Base-by-base conservation (phyloP, 371 early-diverging fungal species). In the Mortierella sp. region DNA sequence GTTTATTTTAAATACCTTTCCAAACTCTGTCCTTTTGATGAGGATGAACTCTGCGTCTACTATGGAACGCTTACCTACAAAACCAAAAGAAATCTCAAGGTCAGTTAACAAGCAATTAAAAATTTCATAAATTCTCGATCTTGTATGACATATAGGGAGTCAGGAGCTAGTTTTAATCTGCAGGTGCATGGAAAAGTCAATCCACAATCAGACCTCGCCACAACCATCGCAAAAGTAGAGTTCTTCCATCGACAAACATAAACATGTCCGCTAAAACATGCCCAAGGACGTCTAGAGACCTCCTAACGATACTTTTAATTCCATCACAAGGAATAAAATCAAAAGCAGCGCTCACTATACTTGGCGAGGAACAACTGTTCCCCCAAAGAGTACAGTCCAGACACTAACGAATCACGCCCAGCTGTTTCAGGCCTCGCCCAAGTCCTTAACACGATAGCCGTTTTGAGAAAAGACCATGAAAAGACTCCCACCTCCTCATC, bases 101-200 rank as follows among this genome's bases (percentile, higher is more conserved):
- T 66, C 34, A 72, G 56, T 40, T 26, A 62, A 26, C n/a, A n/a
- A 22, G 17, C 17, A n/a, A 35, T 9, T 9, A 2, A 59, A 23
- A 22, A 32, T 32, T 9, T n/a, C n/a, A n/a, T n/a, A n/a, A n/a
- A 7, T 47, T n/a, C 22, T 47, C 31, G 17, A 53, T 34, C 8
- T 17, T 4, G 31, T 35, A n/a, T 22, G 43, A 22, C 13, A 3
- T 53, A 32, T 22, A 43, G 54, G 47, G 70, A 70, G 73, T 79
- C 79, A 79, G 79, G 79, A 79, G 79, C 79, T 79, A 79, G 74
- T 61, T 66, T 79, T 69, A 79, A 79, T 79, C 79, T 73, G 40
- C 55, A 57, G 67, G 60, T 56, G 64, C 79, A 73, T 73, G 32
- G 67, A 79, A 79, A 79, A 63, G 79, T 59, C 73, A 28, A 65